A percentile compares a stretch with the other conserved stretches of the same genome.
Conservation (phyloP, 1,284 basidiomycete genomes). For the Sanghuangporus weigelae region DNA sequence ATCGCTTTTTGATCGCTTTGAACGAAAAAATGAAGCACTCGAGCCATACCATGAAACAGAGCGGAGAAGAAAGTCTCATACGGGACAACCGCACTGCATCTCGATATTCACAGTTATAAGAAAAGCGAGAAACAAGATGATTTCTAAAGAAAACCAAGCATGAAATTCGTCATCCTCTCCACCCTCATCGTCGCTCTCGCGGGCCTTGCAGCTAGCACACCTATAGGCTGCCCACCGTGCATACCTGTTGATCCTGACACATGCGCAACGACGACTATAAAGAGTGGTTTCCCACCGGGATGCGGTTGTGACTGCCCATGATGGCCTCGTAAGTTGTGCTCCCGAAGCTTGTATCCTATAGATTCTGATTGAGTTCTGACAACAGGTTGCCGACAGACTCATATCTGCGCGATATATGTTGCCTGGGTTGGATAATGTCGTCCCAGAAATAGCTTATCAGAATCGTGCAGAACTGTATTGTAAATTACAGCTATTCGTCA, state of each 20-base stretch:
- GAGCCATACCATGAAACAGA: too few species aligned
- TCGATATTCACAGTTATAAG: background rate
- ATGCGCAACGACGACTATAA: background rate
- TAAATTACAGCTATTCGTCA: too few species aligned
- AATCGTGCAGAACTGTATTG: too few species aligned
- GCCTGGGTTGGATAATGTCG: too few species aligned
- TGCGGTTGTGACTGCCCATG: slow-evolving; percentile 6
- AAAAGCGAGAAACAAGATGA: background rate
- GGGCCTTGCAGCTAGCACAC: background rate
- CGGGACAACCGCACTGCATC: too few species aligned
- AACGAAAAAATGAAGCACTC: too few species aligned
- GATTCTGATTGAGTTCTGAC: too few species aligned
- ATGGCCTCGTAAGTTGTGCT: background rate
- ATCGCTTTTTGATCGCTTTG: too few species aligned
- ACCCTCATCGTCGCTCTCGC: background rate
- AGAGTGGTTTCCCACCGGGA: slow-evolving; percentile 1
- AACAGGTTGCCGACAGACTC: too few species aligned
- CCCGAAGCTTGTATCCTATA: background rate
- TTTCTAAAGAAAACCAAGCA: background rate
- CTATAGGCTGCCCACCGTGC: slow-evolving; percentile 4
- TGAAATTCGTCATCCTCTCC: background rate
- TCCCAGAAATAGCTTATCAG: too few species aligned
- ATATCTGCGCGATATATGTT: too few species aligned
- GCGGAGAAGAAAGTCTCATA: too few species aligned
- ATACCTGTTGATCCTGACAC: background rate